Evolutionary conservation across 2,329 filamentous ascomycete species (phyloP).

Genomic region (Phaeosphaeriaceae sp.): DNA sequence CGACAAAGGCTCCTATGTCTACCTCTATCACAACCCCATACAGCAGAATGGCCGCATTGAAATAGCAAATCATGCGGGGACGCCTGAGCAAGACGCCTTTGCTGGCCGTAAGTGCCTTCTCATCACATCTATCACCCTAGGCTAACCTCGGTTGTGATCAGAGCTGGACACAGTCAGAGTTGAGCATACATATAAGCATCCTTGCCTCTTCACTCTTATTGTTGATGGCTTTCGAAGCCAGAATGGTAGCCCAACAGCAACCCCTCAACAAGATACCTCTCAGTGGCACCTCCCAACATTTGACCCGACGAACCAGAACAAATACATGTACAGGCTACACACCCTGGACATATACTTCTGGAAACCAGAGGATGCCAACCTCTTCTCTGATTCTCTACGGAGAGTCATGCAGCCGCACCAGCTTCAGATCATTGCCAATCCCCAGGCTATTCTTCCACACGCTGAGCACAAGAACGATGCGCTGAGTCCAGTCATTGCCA

Average conservation of each 20-base stretch:
- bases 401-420: conserved; percentile 68
- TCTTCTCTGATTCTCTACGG: conserved; percentile 72
- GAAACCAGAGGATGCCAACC: conserved; percentile 73
- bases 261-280: conserved; percentile 55
- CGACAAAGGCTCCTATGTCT: conserved; percentile 79
- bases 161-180: conserved; percentile 70
- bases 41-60: conserved; percentile 74
- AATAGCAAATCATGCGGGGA: conserved; percentile 76
- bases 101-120: conserved; percentile 67
- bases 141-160: conserved; percentile 46
- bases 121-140: not conserved
- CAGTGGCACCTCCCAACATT: conserved; percentile 79
- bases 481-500: conserved; percentile 74
- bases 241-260: conserved; percentile 45
- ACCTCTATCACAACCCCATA: conserved; percentile 75
- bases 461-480: conserved; percentile 54
- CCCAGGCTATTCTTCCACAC: conserved; percentile 49
- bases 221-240: conserved; percentile 56
- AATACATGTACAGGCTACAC: conserved; percentile 79
- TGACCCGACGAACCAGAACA: conserved; percentile 75
- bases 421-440: conserved; percentile 40
- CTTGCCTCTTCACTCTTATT: conserved; percentile 71
- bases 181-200: conserved; percentile 75
- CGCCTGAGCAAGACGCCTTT: conserved; percentile 79
- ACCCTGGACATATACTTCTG: conserved; percentile 81